Conservation (phyloP, 805 yeast genomes). For the Starmerella scarabaei region DNA sequence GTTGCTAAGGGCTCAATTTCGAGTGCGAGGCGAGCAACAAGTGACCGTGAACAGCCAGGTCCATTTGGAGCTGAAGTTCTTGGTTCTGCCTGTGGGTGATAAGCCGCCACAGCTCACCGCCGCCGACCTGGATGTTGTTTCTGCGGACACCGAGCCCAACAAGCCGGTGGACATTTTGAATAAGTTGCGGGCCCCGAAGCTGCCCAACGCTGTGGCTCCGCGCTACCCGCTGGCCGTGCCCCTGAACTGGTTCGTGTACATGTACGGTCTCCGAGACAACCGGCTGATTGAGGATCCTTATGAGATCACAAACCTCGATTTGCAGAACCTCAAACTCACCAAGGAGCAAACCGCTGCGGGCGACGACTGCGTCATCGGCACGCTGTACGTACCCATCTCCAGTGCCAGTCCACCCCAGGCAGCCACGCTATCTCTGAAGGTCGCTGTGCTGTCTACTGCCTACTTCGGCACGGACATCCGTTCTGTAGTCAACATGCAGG, state of each 20-base stretch:
- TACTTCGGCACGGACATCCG: constrained; percentile 76
- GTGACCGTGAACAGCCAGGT: constrained; percentile 63
- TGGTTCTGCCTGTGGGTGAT: constrained; percentile 57
- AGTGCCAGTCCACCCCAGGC: constrained; percentile 64
- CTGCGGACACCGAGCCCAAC: constrained; percentile 9
- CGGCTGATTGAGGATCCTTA: constrained; percentile 41
- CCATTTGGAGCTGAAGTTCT: constrained; percentile 61
- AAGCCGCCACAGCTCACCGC: constrained; percentile 12
- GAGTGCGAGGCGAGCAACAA: constrained; percentile 72
- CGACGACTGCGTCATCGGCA: constrained; percentile 40
- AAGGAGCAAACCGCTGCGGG: constrained; percentile 36
- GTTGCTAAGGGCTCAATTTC: constrained; percentile 55
- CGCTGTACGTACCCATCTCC: constrained; percentile 61
- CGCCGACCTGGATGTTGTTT: constrained; percentile 21
- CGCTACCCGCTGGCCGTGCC: constrained; percentile 49
- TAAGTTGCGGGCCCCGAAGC: constrained; percentile 45
- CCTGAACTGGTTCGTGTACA: constrained; percentile 52
- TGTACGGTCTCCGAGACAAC: constrained; percentile 63
- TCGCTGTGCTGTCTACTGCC: constrained; percentile 55
- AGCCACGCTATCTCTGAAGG: constrained; percentile 57
- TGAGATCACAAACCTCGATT: constrained; percentile 38
- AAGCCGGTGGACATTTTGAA: constrained; percentile 34
- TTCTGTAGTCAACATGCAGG: constrained; percentile 57
- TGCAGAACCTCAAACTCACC: constrained; percentile 41
- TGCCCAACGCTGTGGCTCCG: constrained; percentile 61